phyloP scores from a whole-genome alignment of 1,284 basidiomycete species.

The Termitomyces sp. region DNA sequence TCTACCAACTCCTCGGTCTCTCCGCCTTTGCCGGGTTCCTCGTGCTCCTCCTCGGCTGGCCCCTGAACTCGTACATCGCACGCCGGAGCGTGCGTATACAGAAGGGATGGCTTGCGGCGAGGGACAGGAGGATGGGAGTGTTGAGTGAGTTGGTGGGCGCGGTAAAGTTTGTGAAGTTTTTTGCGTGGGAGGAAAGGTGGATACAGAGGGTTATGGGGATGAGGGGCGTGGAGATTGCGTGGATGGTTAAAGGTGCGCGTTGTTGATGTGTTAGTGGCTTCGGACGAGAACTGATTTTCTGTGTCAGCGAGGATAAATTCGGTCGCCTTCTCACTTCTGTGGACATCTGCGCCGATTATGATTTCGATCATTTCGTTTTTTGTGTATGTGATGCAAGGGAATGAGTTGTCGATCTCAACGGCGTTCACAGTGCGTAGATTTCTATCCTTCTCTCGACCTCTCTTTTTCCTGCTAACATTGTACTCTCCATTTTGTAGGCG shows the following conservation, averaged over 20 bases:
- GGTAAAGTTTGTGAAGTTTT: conserved; percentile 85
- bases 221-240: conserved; percentile 57
- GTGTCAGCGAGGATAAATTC: conserved; percentile 58
- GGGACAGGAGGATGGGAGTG: conserved; percentile 83
- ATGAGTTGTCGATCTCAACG: conserved; percentile 58
- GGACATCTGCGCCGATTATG: conserved; percentile 62
- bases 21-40: conserved; percentile 83
- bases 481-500: conserved; percentile 33
- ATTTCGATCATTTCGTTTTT: conserved; percentile 69
- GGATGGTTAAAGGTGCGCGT: conserved; percentile 60
- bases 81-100: conserved; percentile 64
- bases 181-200: conserved; percentile 80
- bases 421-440: conserved; percentile 61
- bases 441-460: not conserved
- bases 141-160: conserved; percentile 82
- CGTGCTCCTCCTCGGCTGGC: conserved; percentile 71
- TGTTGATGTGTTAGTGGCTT: not conserved
- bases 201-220: conserved; percentile 55
- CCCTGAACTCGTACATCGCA: conserved; percentile 65
- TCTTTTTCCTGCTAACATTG: not conserved
- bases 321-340: conserved; percentile 58
- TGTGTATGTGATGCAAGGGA: conserved; percentile 55
- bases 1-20: conserved; percentile 82
- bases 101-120: conserved; percentile 65
- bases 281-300: conserved; percentile 1